A percentile compares a stretch with the other conserved stretches of the same genome.
Evolutionary conservation across 345 rosid genomes (phyloP).

Genomic region (Eucalyptus sp.): DNA sequence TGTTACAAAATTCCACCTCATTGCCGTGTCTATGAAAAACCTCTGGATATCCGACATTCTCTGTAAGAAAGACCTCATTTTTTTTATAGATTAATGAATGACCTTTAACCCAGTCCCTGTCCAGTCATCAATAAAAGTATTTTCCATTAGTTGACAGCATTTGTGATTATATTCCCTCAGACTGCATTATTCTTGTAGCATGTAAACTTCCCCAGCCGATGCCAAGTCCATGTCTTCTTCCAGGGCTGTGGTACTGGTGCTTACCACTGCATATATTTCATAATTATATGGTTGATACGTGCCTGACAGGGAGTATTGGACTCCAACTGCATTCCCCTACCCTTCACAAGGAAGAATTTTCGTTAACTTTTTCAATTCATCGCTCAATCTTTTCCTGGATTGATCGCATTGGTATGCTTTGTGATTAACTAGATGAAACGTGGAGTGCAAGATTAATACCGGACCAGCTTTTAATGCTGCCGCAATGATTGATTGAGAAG

Average conservation of each 20-base stretch:
- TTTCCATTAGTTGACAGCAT: not conserved
- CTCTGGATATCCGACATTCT: not conserved
- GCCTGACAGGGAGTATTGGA: conserved; percentile 59
- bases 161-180: not conserved
- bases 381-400: not conserved
- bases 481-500: conserved; percentile 63
- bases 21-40: not conserved
- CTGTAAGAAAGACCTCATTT: not conserved
- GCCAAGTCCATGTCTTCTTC: not conserved
- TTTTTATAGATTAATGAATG: not conserved
- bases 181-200: not conserved
- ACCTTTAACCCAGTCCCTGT: not conserved
- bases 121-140: not conserved
- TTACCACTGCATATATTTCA: conserved; percentile 16
- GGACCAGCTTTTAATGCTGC: conserved; percentile 73
- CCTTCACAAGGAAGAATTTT: not conserved
- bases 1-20: not conserved
- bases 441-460: conserved; percentile 48
- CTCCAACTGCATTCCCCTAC: conserved; percentile 23
- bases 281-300: not conserved
- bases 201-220: not conserved
- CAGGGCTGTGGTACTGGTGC: not conserved
- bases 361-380: accelerated
- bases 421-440: conserved; percentile 40
- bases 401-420: not conserved